Evolutionary conservation across 1,284 basidiomycete genomes (phyloP).

Genomic region (Microbotryum scabiosae): DNA sequence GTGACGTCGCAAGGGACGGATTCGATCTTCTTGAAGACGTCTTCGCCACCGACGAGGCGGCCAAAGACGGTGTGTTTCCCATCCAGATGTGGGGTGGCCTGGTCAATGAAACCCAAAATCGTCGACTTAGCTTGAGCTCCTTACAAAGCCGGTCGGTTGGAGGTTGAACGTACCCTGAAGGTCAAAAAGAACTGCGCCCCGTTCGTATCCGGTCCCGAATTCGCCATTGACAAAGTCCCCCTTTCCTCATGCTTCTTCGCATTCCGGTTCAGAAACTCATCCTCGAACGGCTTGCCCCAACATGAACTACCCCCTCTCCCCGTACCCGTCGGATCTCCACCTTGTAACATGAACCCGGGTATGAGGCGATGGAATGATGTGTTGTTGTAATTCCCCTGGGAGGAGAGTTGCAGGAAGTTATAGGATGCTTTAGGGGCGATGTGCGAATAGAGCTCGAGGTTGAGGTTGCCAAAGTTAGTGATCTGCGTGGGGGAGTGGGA

Average conservation of each 20-base stretch:
- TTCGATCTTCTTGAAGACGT: constrained; percentile 77
- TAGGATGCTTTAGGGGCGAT: constrained; percentile 97
- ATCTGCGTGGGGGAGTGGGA: background rate
- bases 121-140: too few relatives aligned
- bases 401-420: constrained; percentile 85
- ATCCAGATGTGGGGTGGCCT: constrained; percentile 59
- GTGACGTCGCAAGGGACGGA: constrained; percentile 70
- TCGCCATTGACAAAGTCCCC: constrained; percentile 80
- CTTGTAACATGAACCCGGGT: constrained; percentile 81
- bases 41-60: constrained; percentile 87
- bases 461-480: constrained; percentile 70
- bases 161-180: constrained; percentile 47
- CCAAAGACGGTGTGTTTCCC: constrained; percentile 86
- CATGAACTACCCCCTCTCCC: constrained; percentile 86
- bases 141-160: too few relatives aligned
- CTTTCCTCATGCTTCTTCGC: constrained; percentile 50
- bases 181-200: constrained; percentile 69
- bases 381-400: constrained; percentile 79
- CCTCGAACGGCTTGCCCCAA: constrained; percentile 91
- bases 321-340: constrained; percentile 59
- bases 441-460: constrained; percentile 85
- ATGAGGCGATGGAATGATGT: constrained; percentile 83
- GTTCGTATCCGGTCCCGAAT: constrained; percentile 76
- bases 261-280: constrained; percentile 70
- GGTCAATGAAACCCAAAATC: too few relatives aligned